Evolutionary conservation across 441 rosid species (phyloP), one percentile per base, ranked within the genome.

Genomic region (Biscutella laevigata): DNA sequence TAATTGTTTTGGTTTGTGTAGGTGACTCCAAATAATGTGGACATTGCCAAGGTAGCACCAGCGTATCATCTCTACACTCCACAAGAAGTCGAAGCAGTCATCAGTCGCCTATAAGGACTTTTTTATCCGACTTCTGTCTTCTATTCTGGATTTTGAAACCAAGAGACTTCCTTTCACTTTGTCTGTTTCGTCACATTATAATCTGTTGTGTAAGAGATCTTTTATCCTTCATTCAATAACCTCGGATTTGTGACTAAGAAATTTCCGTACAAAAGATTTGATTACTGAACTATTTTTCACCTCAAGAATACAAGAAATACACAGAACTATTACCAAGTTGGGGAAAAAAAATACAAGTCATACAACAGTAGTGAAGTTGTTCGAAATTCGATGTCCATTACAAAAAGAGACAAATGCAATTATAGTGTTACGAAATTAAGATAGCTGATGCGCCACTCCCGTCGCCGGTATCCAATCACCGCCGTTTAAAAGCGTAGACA

Each of bases 11-110:
- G 28, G 22, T 24, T 26, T 7, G 34, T 64, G 61, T 74, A 92
- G 98, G 98, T 92, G 58, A 88, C 94, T 14, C 96, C 97, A 2
- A 88, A 80, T 57, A 92, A 92, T 51, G 98, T 92, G 55, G 98
- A 92, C 61, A 92, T 92, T 11, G 98, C 97, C 1, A 82, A 68
- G 69, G 98, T 92, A 21, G 77, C 95, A 57, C 94, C 95, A 34
- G 73, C 76, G 0, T 92, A 88, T 72, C 96, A 92, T 77, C 77
- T 92, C 10, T 92, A 92, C 74, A 79, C 89, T 11, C 98, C 98
- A 22, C 53, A 87, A 3, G 98, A 92, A 75, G 98, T 92, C 27
- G 98, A 88, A 72, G 80, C 87, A 5, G 96, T 91, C 64, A 86
- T 91, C 22, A 49, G 57, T 66, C 96, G 94, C 46, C 86, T 91